Conservation (phyloP, 441 rosid genomes). For the Rhodomyrtus psidioides region DNA sequence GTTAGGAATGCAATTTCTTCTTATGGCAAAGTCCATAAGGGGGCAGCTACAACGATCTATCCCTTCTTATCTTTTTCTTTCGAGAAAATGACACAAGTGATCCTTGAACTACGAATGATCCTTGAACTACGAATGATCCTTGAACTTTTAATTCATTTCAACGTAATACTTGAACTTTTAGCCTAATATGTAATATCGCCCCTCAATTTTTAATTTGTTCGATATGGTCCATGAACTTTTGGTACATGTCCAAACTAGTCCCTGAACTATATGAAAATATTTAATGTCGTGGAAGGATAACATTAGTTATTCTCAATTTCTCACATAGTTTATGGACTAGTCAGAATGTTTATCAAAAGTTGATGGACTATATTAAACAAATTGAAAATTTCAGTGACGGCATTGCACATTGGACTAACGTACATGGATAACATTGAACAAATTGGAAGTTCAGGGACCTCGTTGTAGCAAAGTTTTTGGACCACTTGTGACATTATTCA, state of each 20-base stretch:
- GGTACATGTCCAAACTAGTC: fast-evolving
- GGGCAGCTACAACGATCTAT: neutral
- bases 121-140: no score
- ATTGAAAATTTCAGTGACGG: neutral
- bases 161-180: no score
- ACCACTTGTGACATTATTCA: no score
- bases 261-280: neutral
- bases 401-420: neutral
- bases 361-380: neutral
- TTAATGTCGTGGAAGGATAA: neutral
- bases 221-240: fast-evolving
- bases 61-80: neutral
- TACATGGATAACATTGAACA: neutral
- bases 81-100: neutral
- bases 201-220: neutral
- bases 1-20: neutral
- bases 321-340: no score
- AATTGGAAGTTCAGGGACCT: no score
- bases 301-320: no score
- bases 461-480: no score
- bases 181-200: fast-evolving
- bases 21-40: neutral
- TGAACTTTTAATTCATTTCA: no score
- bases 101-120: neutral
- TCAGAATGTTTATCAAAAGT: no score